phyloP scores from a whole-genome alignment of 306 rosid genomes.

The Erythrophleum fordii region DNA sequence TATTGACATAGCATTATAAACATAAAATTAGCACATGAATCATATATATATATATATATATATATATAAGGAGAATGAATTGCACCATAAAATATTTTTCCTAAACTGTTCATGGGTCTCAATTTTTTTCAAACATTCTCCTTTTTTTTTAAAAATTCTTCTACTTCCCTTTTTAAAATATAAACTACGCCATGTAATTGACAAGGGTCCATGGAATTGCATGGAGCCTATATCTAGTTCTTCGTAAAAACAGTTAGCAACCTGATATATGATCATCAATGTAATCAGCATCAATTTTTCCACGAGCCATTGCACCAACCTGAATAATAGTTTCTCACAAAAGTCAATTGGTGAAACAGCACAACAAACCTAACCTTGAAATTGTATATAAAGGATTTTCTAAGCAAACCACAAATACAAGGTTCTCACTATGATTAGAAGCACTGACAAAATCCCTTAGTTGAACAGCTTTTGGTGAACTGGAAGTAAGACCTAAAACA shows the following conservation, averaged over 20 bases:
- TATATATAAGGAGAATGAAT: no score
- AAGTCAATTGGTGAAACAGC: background rate
- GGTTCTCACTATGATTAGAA: conserved; percentile 14
- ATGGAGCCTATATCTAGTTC: no score
- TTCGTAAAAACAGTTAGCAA: conserved; percentile 2
- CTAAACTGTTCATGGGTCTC: no score
- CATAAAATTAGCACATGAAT: background rate
- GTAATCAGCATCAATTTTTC: conserved; percentile 40
- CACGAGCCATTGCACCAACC: conserved; percentile 42
- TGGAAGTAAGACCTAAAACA: conserved; percentile 34
- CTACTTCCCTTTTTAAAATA: no score
- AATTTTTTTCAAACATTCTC: no score
- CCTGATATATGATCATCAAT: conserved; percentile 37
- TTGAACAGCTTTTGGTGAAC: conserved; percentile 24
- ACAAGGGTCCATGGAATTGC: no score
- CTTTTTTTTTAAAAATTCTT: no score
- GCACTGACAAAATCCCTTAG: conserved; percentile 15
- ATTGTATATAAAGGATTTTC: conserved; percentile 17
- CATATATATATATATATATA: no score
- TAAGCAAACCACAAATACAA: conserved; percentile 34
- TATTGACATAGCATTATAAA: background rate
- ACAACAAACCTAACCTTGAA: background rate
- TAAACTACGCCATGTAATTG: no score
- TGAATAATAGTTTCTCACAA: background rate
- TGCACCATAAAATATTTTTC: no score